Base-by-base conservation (phyloP, 179 eudicot species). In the Spergularia azorica region DNA sequence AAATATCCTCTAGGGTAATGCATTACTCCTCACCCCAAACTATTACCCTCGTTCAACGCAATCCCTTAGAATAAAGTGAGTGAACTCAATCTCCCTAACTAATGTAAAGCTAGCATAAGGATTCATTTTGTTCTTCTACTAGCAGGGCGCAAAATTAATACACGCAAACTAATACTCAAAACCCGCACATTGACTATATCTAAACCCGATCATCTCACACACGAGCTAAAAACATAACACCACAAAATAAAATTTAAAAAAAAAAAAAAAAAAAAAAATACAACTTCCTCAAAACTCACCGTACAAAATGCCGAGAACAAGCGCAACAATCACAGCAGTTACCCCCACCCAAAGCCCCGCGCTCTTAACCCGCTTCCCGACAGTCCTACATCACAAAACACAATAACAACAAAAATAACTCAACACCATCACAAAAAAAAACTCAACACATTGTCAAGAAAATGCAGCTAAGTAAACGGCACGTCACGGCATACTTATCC, bases 241-340 rank as follows among this genome's bases (percentile, higher is more conserved):
- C 39, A 7, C 21, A 52, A 69, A 14, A 50, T 0, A 26, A 26
- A 26, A 26, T 26, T 26, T 9, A 58, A 48, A 17, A 18, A 68
- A 50, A 68, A 9, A 8, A 0, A 10, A 68, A 52, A 26, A 26
- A 26, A 26, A 26, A 26, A 26, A 26, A 26, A 26, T 0, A 0
- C 32, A 26, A 26, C 32, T 36, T 21, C 59, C 62, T 6, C 51
- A 71, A 26, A 64, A 84, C 95, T 73, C 67, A 94, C 99, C 98
- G 43, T 95, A 95, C 56, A 94, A 77, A 80, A 95, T 94, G 20
- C 99, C 99, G n/a, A 95, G 94, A 78, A 89, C 83, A 67, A 95
- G 89, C 16, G 80, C 97, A 70, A 89, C 87, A 77, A 95, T 92
- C 72, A 95, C 61, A 21, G 92, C 99, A 32, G 96, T 91, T 57